These are phyloP conservation scores for Danielia oregonensis DNA, from an alignment of 805 yeast genomes.

Conservation along the genomic window DNA sequence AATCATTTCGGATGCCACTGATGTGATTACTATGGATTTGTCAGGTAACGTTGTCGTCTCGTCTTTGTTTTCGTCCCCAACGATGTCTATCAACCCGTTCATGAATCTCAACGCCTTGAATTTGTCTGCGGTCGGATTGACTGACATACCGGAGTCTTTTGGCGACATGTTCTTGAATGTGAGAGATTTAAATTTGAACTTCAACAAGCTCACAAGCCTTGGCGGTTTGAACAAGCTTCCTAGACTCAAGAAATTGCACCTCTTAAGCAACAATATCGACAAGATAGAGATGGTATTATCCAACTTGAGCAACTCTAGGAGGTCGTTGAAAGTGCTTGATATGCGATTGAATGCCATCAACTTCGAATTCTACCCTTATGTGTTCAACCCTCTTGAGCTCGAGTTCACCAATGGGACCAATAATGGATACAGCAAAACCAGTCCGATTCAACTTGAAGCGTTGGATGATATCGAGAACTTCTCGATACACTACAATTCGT, in stretches of 20 bases:
- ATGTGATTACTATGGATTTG: conserved; percentile 33
- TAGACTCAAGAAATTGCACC: conserved; percentile 35
- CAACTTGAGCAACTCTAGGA: conserved; percentile 28
- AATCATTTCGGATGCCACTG: conserved; percentile 17
- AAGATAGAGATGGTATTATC: conserved; percentile 30
- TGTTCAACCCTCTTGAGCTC: conserved; percentile 44
- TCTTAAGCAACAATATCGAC: conserved; percentile 45
- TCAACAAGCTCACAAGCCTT: conserved; percentile 41
- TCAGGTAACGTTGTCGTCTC: conserved; percentile 31
- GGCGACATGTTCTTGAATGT: conserved; percentile 43
- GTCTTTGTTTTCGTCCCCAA: background rate
- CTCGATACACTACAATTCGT: conserved; percentile 41
- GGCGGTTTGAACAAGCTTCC: conserved; percentile 28
- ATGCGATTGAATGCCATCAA: conserved; percentile 48
- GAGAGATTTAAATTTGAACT: conserved; percentile 46
- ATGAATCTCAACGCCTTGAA: conserved; percentile 36
- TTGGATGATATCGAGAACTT: conserved; percentile 53
- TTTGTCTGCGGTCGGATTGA: conserved; percentile 47
- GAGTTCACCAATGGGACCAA: conserved; percentile 16
- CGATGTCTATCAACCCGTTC: conserved; percentile 17
- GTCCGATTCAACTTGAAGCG: conserved; percentile 42
- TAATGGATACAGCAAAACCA: conserved; percentile 5
- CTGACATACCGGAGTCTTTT: conserved; percentile 35
- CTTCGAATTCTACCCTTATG: conserved; percentile 47
- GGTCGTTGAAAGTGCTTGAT: conserved; percentile 38